Evolutionary conservation across 257 asterid genomes (phyloP).

Genomic region (Solanum rostratum): DNA sequence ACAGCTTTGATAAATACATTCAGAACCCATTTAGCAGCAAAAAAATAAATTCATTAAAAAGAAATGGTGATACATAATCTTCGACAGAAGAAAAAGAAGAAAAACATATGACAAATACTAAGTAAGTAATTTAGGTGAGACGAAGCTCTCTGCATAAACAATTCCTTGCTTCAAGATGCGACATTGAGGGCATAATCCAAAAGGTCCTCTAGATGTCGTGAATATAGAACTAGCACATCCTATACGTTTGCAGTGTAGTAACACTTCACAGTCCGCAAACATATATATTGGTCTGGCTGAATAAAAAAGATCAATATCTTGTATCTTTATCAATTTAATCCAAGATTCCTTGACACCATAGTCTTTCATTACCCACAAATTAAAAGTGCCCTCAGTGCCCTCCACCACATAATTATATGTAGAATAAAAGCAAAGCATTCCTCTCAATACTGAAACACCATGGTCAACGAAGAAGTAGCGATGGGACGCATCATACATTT

Average conservation of each 20-base stretch:
- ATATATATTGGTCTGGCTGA: neutral
- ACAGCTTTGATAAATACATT: neutral
- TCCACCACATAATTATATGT: neutral
- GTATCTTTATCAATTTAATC: neutral
- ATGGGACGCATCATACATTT: too few relatives aligned
- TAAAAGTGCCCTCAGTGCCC: too few relatives aligned
- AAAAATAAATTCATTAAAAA: neutral
- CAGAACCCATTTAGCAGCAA: neutral
- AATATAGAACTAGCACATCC: neutral
- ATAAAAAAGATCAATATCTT: neutral
- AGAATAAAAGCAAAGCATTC: neutral
- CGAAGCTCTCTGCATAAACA: too few relatives aligned
- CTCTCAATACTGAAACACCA: neutral
- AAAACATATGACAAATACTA: neutral
- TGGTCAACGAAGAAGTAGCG: neutral
- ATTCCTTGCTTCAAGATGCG: too few relatives aligned
- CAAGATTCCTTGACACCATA: neutral
- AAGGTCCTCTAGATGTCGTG: neutral
- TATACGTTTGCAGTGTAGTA: neutral
- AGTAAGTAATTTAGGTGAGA: neutral
- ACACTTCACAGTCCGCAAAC: neutral
- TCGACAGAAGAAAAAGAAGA: neutral
- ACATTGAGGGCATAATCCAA: neutral
- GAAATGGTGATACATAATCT: neutral
- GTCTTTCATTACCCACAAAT: too few relatives aligned